These are phyloP conservation scores for Ophiostoma triangulosporum DNA, from an alignment of 2,329 filamentous ascomycete species.

Conservation along the genomic window DNA sequence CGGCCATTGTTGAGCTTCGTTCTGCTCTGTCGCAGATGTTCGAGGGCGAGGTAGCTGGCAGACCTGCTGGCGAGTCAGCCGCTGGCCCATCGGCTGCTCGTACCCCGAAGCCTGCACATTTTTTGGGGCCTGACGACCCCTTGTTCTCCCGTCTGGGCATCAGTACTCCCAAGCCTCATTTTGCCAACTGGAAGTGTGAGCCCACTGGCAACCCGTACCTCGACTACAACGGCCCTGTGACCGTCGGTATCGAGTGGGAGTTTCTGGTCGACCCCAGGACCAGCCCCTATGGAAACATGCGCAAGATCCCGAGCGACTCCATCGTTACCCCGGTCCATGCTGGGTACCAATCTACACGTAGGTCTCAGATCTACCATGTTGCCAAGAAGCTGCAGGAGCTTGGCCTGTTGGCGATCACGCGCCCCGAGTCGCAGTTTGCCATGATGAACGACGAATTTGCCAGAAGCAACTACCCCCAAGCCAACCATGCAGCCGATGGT, in stretches of 20 bases:
- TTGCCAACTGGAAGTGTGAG: not conserved
- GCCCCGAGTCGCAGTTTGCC: not conserved
- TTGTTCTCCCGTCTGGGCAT: not conserved
- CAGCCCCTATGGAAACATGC: conserved; percentile 1
- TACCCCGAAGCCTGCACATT: too few species aligned
- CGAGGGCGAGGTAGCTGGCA: not conserved
- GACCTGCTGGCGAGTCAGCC: not conserved
- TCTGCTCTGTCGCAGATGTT: not conserved
- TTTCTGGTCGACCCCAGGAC: not conserved
- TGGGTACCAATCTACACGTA: not conserved
- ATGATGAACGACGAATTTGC: not conserved
- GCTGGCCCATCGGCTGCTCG: not conserved
- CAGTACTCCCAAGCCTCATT: not conserved
- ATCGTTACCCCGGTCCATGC: not conserved
- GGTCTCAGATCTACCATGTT: not conserved
- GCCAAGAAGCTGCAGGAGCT: not conserved
- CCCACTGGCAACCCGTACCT: not conserved
- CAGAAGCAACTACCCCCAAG: not conserved
- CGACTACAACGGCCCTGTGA: not conserved
- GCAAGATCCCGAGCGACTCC: not conserved
- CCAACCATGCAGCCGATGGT: not conserved
- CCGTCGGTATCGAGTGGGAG: conserved; percentile 6
- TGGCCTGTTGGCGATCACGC: not conserved
- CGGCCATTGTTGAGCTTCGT: not conserved
- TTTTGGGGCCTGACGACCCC: not conserved